A percentile compares a stretch with the other conserved stretches of the same genome.
Evolutionary conservation across 345 rosid species (phyloP).

Genomic region (Moricandia moricandioides): DNA sequence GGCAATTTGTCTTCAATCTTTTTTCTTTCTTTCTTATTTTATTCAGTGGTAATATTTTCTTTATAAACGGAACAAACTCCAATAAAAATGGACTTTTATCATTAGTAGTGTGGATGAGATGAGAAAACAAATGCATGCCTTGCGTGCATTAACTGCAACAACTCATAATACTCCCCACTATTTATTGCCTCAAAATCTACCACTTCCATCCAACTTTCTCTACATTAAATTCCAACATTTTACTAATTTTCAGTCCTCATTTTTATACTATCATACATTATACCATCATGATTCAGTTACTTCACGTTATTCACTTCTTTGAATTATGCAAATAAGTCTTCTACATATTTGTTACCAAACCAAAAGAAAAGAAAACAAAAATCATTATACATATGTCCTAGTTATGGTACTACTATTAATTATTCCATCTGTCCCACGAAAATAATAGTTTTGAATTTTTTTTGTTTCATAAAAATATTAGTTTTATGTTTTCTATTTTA

Average conservation of each 20-base stretch:
- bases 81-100: conserved; percentile 21
- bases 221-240: conserved; percentile 28
- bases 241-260: background rate
- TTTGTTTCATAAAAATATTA: too few relatives aligned
- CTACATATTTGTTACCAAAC: background rate
- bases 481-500: too few relatives aligned
- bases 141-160: conserved; percentile 31
- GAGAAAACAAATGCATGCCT: conserved; percentile 39
- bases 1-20: conserved; percentile 13
- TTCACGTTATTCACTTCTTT: background rate
- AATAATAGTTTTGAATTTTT: too few relatives aligned
- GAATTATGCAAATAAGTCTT: background rate
- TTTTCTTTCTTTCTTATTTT: background rate
- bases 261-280: background rate
- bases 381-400: background rate
- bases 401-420: background rate
- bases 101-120: conserved; percentile 15
- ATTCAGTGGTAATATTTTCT: background rate
- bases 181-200: conserved; percentile 40
- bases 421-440: too few relatives aligned
- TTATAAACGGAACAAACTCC: conserved; percentile 29
- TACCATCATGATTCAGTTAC: background rate
- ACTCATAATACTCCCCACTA: conserved; percentile 37
- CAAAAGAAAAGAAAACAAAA: background rate
- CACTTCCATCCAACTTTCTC: conserved; percentile 26